Conservation (phyloP, 176 grass and related monocot genomes). For the Oryza brachyantha region DNA sequence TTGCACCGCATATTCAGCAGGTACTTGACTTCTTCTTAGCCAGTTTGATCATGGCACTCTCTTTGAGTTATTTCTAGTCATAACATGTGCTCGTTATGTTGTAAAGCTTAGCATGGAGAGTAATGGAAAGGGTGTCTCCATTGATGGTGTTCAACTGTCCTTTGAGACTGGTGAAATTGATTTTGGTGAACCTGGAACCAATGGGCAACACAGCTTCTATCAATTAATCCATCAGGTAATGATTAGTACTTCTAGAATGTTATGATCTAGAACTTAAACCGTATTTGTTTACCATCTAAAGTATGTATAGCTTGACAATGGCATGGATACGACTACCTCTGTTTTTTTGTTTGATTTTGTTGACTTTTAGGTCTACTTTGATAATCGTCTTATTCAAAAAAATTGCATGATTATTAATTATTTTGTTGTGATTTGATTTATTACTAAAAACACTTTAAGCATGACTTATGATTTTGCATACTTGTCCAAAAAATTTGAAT, state of each 20-base stretch:
- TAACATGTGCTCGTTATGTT: slow-evolving; percentile 28
- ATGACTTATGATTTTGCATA: too few species aligned
- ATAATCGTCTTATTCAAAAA: too few species aligned
- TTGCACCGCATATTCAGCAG: slow-evolving; percentile 98
- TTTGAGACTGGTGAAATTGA: slow-evolving; percentile 94
- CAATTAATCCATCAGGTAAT: slow-evolving; percentile 97
- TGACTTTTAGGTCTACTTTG: too few species aligned
- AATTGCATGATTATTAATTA: too few species aligned
- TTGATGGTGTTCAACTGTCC: slow-evolving; percentile 72
- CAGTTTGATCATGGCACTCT: background rate
- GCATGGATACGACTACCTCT: background rate
- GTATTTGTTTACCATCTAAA: background rate
- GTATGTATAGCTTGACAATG: slow-evolving; percentile 11
- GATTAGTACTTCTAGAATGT: background rate
- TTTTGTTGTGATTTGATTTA: too few species aligned
- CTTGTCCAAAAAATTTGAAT: too few species aligned
- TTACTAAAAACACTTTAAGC: too few species aligned
- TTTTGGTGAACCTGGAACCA: slow-evolving; percentile 99
- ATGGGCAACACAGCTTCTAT: slow-evolving; percentile 99
- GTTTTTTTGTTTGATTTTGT: too few species aligned
- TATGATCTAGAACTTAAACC: background rate
- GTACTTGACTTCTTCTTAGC: slow-evolving; percentile 47
- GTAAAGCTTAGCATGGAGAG: slow-evolving; percentile 99
- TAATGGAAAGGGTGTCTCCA: slow-evolving; percentile 97
- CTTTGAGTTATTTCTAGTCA: slow-evolving; percentile 16